Base-by-base conservation (phyloP, 768 basidiomycete genomes). In the Tricholoma terreum region DNA sequence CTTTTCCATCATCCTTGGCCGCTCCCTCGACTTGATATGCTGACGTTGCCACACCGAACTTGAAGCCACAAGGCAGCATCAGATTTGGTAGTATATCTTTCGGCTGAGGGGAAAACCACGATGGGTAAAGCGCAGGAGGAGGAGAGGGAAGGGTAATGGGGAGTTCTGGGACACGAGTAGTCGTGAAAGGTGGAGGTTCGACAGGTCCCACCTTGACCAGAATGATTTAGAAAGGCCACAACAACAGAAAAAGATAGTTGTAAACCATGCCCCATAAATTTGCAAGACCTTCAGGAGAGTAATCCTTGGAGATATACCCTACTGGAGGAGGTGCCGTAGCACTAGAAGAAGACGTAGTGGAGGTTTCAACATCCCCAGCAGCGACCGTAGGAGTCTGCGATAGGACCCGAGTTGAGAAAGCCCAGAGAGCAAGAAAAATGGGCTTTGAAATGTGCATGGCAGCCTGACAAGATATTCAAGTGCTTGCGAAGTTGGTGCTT, bases 1-100 rank as follows among this genome's bases (percentile, higher is more conserved):
- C 79, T 56, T 80, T 79, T 0, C 78, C 80, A 55, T 80, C 81
- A 58, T 73, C 73, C 63, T 80, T 78, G 14, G 69, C 76, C 6
- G 80, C 80, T 6, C 81, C 81, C 69, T 82, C 80, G 24, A 81
- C 80, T 60, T 82, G 80, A 60, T 79, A 81, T 7, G 81, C 77
- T 21, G 80, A 79, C 0, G 80, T 81, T 3, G 79, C 79, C 10
- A 80, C 80, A 24, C 81, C 81, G 58, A 81, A 81, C 43, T 76
- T 70, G 67, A 83, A 82, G 1, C 72, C 77, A 19, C 73, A 65
- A 0, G 81, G 81, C 15, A 81, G 70, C 53, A 74, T 78, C 52
- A 79, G 67, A 24, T 74, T 65, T 2, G 78, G 75, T 30, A 81
- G 66, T 30, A 81, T 71, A 52, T 77, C 68, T 48, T 75, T 72